A percentile compares a stretch with the other conserved stretches of the same genome.
Evolutionary conservation across 148 eudicot genomes (phyloP).

Genomic region (Fagopyrum tataricum): DNA sequence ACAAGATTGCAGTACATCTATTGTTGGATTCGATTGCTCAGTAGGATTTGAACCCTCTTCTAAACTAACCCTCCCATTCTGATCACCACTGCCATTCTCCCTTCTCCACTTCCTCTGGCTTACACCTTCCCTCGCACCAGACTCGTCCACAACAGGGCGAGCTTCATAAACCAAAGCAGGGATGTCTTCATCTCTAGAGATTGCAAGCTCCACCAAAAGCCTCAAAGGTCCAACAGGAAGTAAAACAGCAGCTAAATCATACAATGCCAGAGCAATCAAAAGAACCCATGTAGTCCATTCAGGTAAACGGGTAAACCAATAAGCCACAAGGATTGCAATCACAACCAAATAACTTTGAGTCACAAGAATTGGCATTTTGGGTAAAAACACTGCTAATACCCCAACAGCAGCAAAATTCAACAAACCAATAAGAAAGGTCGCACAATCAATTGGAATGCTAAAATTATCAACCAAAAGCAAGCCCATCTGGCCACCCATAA

Average conservation of each 20-base stretch:
- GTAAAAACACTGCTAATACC: slow-evolving; percentile 72
- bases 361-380: slow-evolving; percentile 60
- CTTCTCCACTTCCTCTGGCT: slow-evolving; percentile 67
- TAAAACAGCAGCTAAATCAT: slow-evolving; percentile 94
- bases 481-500: slow-evolving; percentile 78
- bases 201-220: slow-evolving; percentile 87
- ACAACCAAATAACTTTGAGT: slow-evolving; percentile 79
- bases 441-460: slow-evolving; percentile 44
- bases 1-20: slow-evolving; percentile 12
- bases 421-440: slow-evolving; percentile 49
- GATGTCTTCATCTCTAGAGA: slow-evolving; percentile 86
- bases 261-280: slow-evolving; percentile 78
- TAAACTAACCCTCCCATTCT: slow-evolving; percentile 12
- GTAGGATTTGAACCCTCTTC: slow-evolving; percentile 16
- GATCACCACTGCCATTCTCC: slow-evolving; percentile 21
- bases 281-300: slow-evolving; percentile 99
- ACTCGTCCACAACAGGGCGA: slow-evolving; percentile 53
- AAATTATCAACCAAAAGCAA: slow-evolving; percentile 36
- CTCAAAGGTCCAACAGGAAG: slow-evolving; percentile 87
- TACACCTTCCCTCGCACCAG: slow-evolving; percentile 17
- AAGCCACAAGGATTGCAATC: slow-evolving; percentile 83
- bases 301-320: slow-evolving; percentile 93
- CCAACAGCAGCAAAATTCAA: slow-evolving; percentile 76
- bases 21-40: slow-evolving; percentile 17
- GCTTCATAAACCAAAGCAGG: slow-evolving; percentile 97